Base-by-base conservation (phyloP, 306 rosid species). In the Vachellia collinsii region DNA sequence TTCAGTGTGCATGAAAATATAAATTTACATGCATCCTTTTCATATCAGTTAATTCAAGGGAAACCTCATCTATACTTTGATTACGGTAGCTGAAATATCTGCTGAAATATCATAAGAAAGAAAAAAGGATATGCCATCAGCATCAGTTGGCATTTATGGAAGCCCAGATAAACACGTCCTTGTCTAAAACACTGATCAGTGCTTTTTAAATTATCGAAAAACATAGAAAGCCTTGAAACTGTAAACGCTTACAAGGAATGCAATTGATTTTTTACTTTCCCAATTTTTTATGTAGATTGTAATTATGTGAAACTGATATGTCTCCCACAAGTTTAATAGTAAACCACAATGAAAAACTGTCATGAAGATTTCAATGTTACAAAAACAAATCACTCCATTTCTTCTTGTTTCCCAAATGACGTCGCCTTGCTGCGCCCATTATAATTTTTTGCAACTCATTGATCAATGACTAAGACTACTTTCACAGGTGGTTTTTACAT, bases 401-500 rank as follows among this genome's bases (percentile, higher is more conserved):
- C 67, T 48, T 39, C 64, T 13, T 44, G 20, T 59, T 67, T 70
- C 76, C 43, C 39, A 41, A 74, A 78, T 42, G 44, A 65, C 68
- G 36, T 41, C 36, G 36, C 46, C 36, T 79, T 73, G 51, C 23
- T 48, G 59, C 46, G 67, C 54, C 63, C 23, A 34, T 66, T 62
- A 47, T 42, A 62, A 72, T 64, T 65, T 83, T 65, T 74, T 66
- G 78, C 78, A 39, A 70, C 76, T 53, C 47, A 81, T 61, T 75
- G 70, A 74, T 41, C 62, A 84, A 70, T 72, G 48, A 71, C 79
- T 48, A 75, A 78, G 84, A 71, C 79, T 83, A 78, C 42, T 80
- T 81, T 78, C 85, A 53, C 94, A 92, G 98, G 91, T 92, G 87
- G 83, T 59, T 61, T 82, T 62, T 77, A 75, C 76, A 71, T 8